Evolutionary conservation across 108 stramenopile species (phyloP).

Genomic region (Aurantiochytrium sp.): DNA sequence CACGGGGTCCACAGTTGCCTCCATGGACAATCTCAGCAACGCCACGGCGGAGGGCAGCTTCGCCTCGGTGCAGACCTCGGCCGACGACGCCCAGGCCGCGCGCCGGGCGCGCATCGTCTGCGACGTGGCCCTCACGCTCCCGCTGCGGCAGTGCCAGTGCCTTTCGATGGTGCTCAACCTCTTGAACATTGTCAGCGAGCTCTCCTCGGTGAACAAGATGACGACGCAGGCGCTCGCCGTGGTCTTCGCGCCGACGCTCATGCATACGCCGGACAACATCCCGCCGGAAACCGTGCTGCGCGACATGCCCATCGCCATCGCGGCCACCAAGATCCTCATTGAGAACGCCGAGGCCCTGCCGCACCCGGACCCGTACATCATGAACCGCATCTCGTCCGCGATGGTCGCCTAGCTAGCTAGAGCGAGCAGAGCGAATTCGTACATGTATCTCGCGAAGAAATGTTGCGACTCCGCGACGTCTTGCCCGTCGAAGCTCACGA

Average conservation of each 20-base stretch:
- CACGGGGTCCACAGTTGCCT: neutral
- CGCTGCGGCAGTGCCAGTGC: conserved; percentile 9
- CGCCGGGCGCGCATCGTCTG: neutral
- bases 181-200: neutral
- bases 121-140: neutral
- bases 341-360: conserved; percentile 18
- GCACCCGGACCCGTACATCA: neutral
- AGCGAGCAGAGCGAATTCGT: neutral
- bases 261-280: neutral
- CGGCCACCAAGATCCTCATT: conserved; percentile 19
- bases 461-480: too few species aligned
- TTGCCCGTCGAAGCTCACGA: too few species aligned
- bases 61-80: neutral
- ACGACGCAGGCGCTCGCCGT: conserved; percentile 8
- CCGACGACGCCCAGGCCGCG: neutral
- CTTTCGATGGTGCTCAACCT: neutral
- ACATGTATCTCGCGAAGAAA: too few species aligned
- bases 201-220: neutral
- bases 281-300: neutral
- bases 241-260: conserved; percentile 13
- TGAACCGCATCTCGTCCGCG: neutral
- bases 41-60: neutral
- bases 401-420: neutral
- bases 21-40: neutral
- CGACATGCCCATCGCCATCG: conserved; percentile 31